phyloP scores from a whole-genome alignment of 1,284 basidiomycete genomes.

The Fomitopsis palustris region DNA sequence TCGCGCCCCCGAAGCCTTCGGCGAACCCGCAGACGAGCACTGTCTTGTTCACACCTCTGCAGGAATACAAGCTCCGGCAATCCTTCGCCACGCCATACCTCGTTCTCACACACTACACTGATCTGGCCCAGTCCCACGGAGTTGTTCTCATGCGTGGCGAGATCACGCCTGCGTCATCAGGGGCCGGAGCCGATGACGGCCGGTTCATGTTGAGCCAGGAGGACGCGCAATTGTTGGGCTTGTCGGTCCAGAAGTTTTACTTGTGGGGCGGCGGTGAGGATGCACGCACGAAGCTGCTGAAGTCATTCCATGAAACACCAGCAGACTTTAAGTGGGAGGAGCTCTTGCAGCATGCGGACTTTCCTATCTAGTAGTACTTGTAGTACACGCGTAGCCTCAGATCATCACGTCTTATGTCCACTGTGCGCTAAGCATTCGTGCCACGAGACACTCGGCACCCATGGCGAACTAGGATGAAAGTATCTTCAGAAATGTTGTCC shows the following conservation, averaged over 20 bases:
- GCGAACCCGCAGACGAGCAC: constrained; percentile 57
- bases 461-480: too few species aligned
- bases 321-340: constrained; percentile 74
- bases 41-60: constrained; percentile 89
- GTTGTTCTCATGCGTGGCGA: constrained; percentile 91
- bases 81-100: constrained; percentile 91
- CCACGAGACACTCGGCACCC: too few species aligned
- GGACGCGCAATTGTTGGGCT: constrained; percentile 78
- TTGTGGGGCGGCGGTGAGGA: constrained; percentile 48
- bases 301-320: constrained; percentile 71
- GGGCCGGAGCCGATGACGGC: constrained; percentile 21
- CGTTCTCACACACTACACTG: constrained; percentile 90
- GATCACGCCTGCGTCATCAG: constrained; percentile 64
- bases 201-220: constrained; percentile 68
- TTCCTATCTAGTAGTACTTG: constrained; percentile 7
- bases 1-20: constrained; percentile 32
- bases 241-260: constrained; percentile 84
- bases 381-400: too few species aligned
- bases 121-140: constrained; percentile 78
- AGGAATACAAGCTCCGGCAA: constrained; percentile 89
- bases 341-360: constrained; percentile 48
- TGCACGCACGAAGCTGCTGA: constrained; percentile 48
- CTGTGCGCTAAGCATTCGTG: too few species aligned
- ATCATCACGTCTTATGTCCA: too few species aligned
- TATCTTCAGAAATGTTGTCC: too few species aligned